phyloP scores from a whole-genome alignment of 2,329 filamentous ascomycete genomes.

The Botrytis fabae region DNA sequence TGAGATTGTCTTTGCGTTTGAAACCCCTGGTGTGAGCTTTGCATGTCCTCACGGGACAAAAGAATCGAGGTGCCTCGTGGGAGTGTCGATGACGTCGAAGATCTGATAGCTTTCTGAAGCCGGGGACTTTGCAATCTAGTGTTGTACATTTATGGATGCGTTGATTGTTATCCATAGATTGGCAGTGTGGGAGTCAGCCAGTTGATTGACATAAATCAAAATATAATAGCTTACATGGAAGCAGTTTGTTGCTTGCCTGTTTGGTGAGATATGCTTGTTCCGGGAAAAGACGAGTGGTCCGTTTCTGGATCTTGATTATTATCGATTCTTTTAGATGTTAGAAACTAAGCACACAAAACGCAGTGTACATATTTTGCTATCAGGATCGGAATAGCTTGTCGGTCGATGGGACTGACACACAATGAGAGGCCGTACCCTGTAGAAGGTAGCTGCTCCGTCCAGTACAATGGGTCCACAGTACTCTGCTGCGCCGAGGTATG shows the following conservation, averaged over 20 bases:
- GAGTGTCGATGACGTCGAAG: neutral
- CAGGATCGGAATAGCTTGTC: too few species aligned
- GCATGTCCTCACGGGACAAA: neutral
- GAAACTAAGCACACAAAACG: too few species aligned
- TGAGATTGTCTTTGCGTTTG: conserved; percentile 1
- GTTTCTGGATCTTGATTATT: neutral
- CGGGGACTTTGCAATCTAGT: neutral
- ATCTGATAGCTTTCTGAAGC: neutral
- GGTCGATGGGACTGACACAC: neutral
- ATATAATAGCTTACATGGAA: neutral
- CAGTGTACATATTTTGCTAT: neutral
- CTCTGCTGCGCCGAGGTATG: too few species aligned
- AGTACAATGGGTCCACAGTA: too few species aligned
- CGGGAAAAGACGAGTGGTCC: neutral
- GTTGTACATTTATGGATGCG: neutral
- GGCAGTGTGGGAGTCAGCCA: neutral
- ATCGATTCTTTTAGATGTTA: neutral
- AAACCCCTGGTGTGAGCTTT: neutral
- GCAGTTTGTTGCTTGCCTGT: neutral
- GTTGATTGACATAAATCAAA: neutral
- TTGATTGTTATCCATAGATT: too few species aligned
- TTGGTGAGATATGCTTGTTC: neutral
- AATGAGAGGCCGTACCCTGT: neutral
- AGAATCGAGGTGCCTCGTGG: neutral
- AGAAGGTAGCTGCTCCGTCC: neutral